Conservation (phyloP, 108 stramenopile genomes). For the Pseudonitzschia pungens region DNA sequence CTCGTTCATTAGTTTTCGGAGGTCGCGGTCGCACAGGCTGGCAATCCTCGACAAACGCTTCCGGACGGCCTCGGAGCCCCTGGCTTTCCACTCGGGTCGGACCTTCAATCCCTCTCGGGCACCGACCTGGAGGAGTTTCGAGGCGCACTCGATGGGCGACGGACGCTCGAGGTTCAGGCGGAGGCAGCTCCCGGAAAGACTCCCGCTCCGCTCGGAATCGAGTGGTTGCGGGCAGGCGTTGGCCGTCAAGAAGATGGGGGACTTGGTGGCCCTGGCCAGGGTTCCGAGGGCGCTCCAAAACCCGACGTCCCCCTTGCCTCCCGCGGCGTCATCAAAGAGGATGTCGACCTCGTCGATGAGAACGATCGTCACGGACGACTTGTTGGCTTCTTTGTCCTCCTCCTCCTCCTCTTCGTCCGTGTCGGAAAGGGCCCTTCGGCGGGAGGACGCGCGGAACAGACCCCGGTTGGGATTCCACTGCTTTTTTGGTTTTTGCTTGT, state of each 20-base stretch:
- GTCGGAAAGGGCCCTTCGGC: too few relatives aligned
- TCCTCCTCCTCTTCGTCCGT: constrained; percentile 50
- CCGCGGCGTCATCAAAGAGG: constrained; percentile 44
- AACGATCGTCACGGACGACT: constrained; percentile 58
- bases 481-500: too few relatives aligned
- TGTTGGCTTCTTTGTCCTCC: constrained; percentile 26
- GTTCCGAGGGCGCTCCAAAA: constrained; percentile 74
- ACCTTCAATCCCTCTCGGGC: constrained; percentile 6
- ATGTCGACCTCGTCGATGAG: constrained; percentile 87
- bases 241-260: constrained; percentile 82
- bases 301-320: constrained; percentile 57
- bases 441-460: too few relatives aligned
- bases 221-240: constrained; percentile 40
- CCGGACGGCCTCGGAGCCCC: constrained; percentile 14
- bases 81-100: constrained; percentile 6
- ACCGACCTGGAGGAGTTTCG: constrained; percentile 45
- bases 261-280: constrained; percentile 59
- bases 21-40: constrained; percentile 54
- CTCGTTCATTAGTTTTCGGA: constrained; percentile 61
- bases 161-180: constrained; percentile 44
- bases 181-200: constrained; percentile 31
- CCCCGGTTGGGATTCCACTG: too few relatives aligned
- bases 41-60: constrained; percentile 41
- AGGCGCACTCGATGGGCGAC: constrained; percentile 49
- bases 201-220: neutral